Base-by-base conservation (phyloP, 805 yeast genomes). In the Phaffomyces thermotolerans region DNA sequence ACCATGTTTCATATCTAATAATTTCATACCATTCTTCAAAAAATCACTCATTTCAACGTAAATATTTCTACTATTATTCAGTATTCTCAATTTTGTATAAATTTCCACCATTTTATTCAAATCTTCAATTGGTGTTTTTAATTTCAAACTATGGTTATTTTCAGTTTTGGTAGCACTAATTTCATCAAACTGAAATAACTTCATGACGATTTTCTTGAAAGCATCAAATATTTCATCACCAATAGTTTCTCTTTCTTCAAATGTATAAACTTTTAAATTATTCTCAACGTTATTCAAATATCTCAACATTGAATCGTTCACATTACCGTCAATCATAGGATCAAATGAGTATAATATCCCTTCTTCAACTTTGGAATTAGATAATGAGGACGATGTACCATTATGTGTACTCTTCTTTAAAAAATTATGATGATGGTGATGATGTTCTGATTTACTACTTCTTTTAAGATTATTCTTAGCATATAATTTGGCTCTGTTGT, bases 121-220 rank as follows among this genome's bases (percentile, higher is more conserved):
- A 52, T 79, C 82, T 49, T 79, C 85, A 3, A 79, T 69, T 0
- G 83, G 79, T 0, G 72, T 70, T 17, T 72, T 64, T 33, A 77
- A 51, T 33, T 45, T 52, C 12, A 54, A 33, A 13, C 43, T 40
- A 1, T 41, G 33, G 10, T 32, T 25, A 13, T 40, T 22, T 27
- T 71, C 76, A n/a, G 22, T 20, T 20, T 4, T 20, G 5, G 22
- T 20, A 5, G 22, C 22, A 20, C 5, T 20, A 5, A 4, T 20
- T 20, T 76, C 72, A 40, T 58, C 56, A 52, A 10, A 27, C 4
- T 27, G 29, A 10, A 78, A 79, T 8, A 79, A 48, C 1, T 81
- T 75, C 22, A 66, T 54, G 0, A 73, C 63, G 6, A 69, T 53
- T 3, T 67, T 56, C 9, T 69, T 60, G 1, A 79, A 58, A 8